These are phyloP conservation scores for Artemisia annua DNA, from an alignment of 129 eudicot species.

Conservation along the genomic window DNA sequence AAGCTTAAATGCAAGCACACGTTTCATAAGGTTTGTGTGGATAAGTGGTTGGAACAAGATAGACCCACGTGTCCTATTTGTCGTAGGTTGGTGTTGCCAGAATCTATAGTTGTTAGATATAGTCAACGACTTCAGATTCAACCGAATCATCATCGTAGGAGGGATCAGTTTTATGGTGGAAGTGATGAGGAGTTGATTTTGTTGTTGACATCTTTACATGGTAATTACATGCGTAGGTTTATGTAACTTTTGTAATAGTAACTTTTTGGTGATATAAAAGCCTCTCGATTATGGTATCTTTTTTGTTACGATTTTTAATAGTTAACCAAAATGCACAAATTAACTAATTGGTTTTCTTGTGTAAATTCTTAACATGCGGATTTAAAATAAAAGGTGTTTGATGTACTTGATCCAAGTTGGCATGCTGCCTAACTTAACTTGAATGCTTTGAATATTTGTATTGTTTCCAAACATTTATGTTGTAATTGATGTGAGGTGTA, in stretches of 20 bases:
- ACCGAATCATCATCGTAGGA: conserved; percentile 27
- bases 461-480: conserved; percentile 16
- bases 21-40: conserved; percentile 42
- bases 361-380: too few relatives aligned
- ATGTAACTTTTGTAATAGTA: conserved; percentile 15
- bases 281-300: neutral
- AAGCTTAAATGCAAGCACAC: conserved; percentile 39
- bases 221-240: conserved; percentile 44
- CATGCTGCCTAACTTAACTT: conserved; percentile 13
- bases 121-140: conserved; percentile 22
- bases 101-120: conserved; percentile 40
- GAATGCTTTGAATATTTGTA: conserved; percentile 12
- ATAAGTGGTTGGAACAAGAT: conserved; percentile 52
- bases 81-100: conserved; percentile 52
- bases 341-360: neutral
- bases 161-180: conserved; percentile 26
- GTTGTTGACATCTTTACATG: conserved; percentile 50
- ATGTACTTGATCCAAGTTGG: conserved; percentile 21
- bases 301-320: neutral
- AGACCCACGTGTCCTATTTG: conserved; percentile 60
- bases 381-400: neutral
- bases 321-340: neutral
- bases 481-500: neutral
- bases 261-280: neutral
- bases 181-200: conserved; percentile 52